Base-by-base conservation (phyloP, 192 early-diverging fungal genomes). In the Phycomyces nitens region DNA sequence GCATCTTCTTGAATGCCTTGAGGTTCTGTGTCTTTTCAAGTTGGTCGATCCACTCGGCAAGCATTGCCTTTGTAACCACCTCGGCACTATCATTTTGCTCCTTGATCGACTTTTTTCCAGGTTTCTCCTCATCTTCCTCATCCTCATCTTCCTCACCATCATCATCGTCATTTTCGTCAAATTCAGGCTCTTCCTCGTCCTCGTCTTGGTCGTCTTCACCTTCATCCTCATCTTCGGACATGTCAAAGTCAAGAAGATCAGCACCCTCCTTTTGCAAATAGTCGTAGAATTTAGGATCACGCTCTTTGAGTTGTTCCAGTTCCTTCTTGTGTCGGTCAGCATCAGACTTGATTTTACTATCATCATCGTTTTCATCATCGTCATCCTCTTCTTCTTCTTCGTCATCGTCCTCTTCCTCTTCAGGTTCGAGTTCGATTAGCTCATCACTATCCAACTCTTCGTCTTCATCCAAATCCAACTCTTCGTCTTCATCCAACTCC, bases 251-350 rank as follows among this genome's bases (percentile, higher is more conserved):
- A 44, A 99, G 79, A 53, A 95, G 85, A 49, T 79, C 86, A 34
- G 82, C 68, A 75, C 96, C 93, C 61, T 97, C 77, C 16, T 60
- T 38, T 69, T 75, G 72, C 26, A 78, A 38, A 12, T 63, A 44
- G 21, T 65, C 62, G 40, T 64, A 64, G 12, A 75, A 40, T 20
- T 16, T 3, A 11, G 53, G 29, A 49, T 71, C 73, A 66, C 87
- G 87, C 59, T 88, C 75, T 66, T 89, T 89, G 75, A 97, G 80
- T 7, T 86, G 80, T 44, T 96, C 89, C 47, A 99, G 73, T 76
- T 99, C 78, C 64, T 82, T 64, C 73, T 92, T 93, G 71, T 94
- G 92, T 43, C 75, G 68, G 0, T 77, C 75, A 49, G 85, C 88
- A 51, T 88, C 80, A 56, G 72, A 60, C 72, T 75, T 65, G 51